phyloP scores from a whole-genome alignment of 352 stramenopile genomes.

The Blastocystis sp. region DNA sequence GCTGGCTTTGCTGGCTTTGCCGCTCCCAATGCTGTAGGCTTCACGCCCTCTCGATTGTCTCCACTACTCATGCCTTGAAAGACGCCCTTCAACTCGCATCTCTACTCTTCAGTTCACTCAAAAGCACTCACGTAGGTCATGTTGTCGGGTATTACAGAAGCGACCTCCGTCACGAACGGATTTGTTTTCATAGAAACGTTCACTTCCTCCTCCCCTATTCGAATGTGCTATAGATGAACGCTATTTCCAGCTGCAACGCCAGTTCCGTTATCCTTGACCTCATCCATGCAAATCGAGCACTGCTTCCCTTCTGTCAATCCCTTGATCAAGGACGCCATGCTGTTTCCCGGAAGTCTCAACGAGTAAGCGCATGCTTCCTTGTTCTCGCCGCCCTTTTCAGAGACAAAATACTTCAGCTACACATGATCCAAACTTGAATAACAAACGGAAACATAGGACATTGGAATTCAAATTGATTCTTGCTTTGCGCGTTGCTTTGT shows the following conservation, averaged over 20 bases:
- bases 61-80: slow-evolving; percentile 11
- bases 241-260: not conserved
- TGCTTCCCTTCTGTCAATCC: slow-evolving; percentile 12
- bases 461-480: not conserved
- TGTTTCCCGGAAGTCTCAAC: not conserved
- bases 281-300: slow-evolving; percentile 35
- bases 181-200: slow-evolving; percentile 23
- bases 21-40: not conserved
- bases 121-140: not conserved
- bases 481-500: too few relatives aligned
- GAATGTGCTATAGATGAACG: slow-evolving; percentile 17
- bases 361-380: not conserved
- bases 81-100: slow-evolving; percentile 4
- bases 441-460: not conserved
- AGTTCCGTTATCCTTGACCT: slow-evolving; percentile 27
- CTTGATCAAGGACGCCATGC: slow-evolving; percentile 18
- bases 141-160: not conserved
- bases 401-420: not conserved
- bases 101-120: not conserved
- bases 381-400: not conserved
- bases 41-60: not conserved
- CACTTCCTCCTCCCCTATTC: slow-evolving; percentile 12
- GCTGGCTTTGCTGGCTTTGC: too few relatives aligned
- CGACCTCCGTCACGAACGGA: slow-evolving; percentile 53
- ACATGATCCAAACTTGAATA: not conserved